Evolutionary conservation across 805 yeast genomes (phyloP).

Genomic region (Tetrapisispora arboricola): DNA sequence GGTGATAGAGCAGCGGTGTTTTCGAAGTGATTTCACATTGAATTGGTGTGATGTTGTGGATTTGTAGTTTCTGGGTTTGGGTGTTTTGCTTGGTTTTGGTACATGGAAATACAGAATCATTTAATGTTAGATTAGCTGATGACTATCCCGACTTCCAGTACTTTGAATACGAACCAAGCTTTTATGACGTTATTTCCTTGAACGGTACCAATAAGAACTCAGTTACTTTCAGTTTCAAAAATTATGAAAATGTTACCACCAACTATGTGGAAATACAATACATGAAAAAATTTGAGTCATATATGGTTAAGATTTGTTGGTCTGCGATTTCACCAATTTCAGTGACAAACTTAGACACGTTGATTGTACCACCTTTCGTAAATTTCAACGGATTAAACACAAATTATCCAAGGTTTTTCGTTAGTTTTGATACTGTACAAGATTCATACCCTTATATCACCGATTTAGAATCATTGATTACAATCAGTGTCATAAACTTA

Average conservation of each 20-base stretch:
- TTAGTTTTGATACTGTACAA: slow-evolving; percentile 7
- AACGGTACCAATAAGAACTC: background rate
- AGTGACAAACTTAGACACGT: slow-evolving; percentile 7
- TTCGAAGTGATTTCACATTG: too few relatives aligned
- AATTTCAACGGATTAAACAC: slow-evolving; percentile 1
- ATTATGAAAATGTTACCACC: background rate
- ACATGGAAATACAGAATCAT: slow-evolving; percentile 6
- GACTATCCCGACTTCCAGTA: background rate
- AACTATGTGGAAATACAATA: slow-evolving; percentile 10
- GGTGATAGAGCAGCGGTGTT: too few relatives aligned
- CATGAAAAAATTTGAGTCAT: slow-evolving; percentile 11
- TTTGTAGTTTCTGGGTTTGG: background rate
- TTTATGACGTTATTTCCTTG: background rate
- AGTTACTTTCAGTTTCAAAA: background rate
- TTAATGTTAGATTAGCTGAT: slow-evolving; percentile 1
- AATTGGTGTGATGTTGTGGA: background rate
- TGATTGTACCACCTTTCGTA: background rate
- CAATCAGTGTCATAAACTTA: slow-evolving; percentile 14
- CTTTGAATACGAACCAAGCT: background rate
- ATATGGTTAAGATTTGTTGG: slow-evolving; percentile 25
- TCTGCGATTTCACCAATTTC: slow-evolving; percentile 23
- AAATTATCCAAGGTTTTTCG: slow-evolving; percentile 9
- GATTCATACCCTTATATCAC: slow-evolving; percentile 16
- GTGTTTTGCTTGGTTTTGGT: background rate
- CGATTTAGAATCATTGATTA: slow-evolving; percentile 10